Evolutionary conservation across 2,329 filamentous ascomycete genomes (phyloP), one percentile per base, ranked within the genome.

Genomic region (Neodidymelliopsis sp.): DNA sequence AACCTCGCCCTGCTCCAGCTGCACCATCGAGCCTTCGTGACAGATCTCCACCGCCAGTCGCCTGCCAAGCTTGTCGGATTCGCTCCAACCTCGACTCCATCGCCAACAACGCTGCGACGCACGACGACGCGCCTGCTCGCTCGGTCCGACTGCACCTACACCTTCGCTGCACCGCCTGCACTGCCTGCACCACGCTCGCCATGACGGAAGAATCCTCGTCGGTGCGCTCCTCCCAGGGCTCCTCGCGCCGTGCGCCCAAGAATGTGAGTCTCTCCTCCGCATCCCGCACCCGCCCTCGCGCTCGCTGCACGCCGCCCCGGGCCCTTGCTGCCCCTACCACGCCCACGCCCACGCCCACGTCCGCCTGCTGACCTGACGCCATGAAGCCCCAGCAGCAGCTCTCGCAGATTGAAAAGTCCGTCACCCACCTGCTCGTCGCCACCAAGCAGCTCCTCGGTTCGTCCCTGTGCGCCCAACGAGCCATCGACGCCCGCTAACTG

Each of bases 331-430:
- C 15, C 13, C 16, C 30, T 9, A n/a, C 27, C 23, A n/a, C 30
- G 12, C 18, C 34, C 38, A 40, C 27, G 27, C 29, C 37, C 16
- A 18, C 34, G 23, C 41, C 42, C 25, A 34, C 10, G 42, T 13
- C 39, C 50, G 42, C 38, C 43, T 49, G 44, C 63, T 66, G 52
- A 65, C 56, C 30, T 47, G 20, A 50, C 35, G 35, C 36, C 33
- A 62, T 61, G 56, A 67, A 89, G 87, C 79, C 85, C 74, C 78
- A 86, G 78, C 79, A 90, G 79, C 80, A 90, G 62, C 83, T 99
- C 60, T 97, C 93, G 41, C 93, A 96, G 74, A 99, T 99, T 75
- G 94, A 99, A 79, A 97, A 97, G 79, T 97, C 92, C 72, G 94
- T 99, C 57, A 69, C 62, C 22, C 94, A 99, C 72, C 88, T 99